phyloP scores from a whole-genome alignment of 169 alveolate genomes.

The Babesia gibsoni region DNA sequence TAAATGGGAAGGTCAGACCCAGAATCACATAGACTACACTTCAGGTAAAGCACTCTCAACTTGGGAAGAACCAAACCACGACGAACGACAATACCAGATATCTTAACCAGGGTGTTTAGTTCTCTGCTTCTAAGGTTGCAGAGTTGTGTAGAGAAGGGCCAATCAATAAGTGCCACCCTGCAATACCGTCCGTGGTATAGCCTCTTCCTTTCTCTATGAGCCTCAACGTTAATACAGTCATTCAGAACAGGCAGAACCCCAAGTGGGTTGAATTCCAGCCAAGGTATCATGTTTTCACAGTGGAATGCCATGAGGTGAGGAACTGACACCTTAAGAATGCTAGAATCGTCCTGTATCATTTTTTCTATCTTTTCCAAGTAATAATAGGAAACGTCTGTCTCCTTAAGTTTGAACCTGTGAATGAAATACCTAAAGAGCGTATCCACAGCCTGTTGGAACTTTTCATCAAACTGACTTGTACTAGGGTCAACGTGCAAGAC shows the following conservation, averaged over 20 bases:
- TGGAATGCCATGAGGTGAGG: conserved; percentile 77
- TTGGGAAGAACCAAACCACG: conserved; percentile 90
- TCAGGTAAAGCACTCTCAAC: conserved; percentile 84
- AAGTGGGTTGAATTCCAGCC: conserved; percentile 77
- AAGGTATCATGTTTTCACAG: conserved; percentile 75
- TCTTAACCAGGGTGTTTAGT: conserved; percentile 90
- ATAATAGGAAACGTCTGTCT: conserved; percentile 66
- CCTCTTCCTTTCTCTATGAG: conserved; percentile 70
- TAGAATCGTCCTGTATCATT: conserved; percentile 82
- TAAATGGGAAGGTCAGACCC: conserved; percentile 76
- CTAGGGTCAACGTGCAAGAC: conserved; percentile 75
- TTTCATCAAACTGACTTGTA: conserved; percentile 78
- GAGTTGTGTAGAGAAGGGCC: conserved; percentile 90
- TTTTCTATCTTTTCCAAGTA: conserved; percentile 77
- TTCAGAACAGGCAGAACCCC: conserved; percentile 79
- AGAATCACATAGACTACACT: conserved; percentile 83
- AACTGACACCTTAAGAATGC: conserved; percentile 76
- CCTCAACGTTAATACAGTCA: conserved; percentile 79
- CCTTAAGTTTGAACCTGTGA: conserved; percentile 52
- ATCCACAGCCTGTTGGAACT: conserved; percentile 82
- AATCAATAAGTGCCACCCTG: conserved; percentile 81
- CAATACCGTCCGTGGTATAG: conserved; percentile 77
- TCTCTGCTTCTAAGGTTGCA: conserved; percentile 91
- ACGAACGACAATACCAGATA: conserved; percentile 75
- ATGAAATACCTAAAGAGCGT: conserved; percentile 72